Evolutionary conservation across 1,284 basidiomycete species (phyloP).

Genomic region (Agroathelia rolfsii): DNA sequence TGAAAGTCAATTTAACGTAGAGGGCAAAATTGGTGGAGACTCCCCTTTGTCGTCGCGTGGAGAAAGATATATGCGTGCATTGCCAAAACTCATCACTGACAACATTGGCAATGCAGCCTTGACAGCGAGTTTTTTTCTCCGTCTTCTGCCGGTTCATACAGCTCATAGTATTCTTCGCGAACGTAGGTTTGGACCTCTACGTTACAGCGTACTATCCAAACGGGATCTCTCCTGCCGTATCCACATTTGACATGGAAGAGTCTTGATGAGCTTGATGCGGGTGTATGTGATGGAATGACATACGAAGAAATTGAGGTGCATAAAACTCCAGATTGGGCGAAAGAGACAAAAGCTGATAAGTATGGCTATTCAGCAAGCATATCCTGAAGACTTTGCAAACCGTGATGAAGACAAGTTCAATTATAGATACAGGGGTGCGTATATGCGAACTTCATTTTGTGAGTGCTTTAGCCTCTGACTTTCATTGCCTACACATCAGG

Average conservation of each 20-base stretch:
- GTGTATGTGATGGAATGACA: constrained; percentile 99
- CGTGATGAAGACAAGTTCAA: constrained; percentile 99
- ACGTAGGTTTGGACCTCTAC: constrained; percentile 98
- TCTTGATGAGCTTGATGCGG: constrained; percentile 95
- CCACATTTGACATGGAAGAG: constrained; percentile 98
- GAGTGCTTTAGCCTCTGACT: too few species aligned
- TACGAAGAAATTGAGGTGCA: constrained; percentile 94
- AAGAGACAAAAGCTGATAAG: too few species aligned
- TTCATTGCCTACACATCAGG: constrained; percentile 23
- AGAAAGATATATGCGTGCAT: constrained; percentile 74
- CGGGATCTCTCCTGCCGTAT: constrained; percentile 75
- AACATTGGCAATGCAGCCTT: constrained; percentile 85
- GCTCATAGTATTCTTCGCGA: too few species aligned
- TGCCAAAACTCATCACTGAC: constrained; percentile 83
- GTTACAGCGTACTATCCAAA: constrained; percentile 86
- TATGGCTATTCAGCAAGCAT: constrained; percentile 57
- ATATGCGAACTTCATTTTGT: constrained; percentile 15
- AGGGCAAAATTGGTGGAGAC: constrained; percentile 97
- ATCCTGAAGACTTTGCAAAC: constrained; percentile 98
- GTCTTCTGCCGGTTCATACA: constrained; percentile 4
- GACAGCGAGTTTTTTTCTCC: constrained; percentile 45
- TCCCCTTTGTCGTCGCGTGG: constrained; percentile 81
- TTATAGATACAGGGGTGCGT: constrained; percentile 81
- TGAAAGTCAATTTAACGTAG: constrained; percentile 94
- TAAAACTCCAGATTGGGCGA: too few species aligned